Evolutionary conservation across 192 early-diverging fungal genomes (phyloP), one percentile per base, ranked within the genome.

Genomic region (Entophlyctis helioformis): DNA sequence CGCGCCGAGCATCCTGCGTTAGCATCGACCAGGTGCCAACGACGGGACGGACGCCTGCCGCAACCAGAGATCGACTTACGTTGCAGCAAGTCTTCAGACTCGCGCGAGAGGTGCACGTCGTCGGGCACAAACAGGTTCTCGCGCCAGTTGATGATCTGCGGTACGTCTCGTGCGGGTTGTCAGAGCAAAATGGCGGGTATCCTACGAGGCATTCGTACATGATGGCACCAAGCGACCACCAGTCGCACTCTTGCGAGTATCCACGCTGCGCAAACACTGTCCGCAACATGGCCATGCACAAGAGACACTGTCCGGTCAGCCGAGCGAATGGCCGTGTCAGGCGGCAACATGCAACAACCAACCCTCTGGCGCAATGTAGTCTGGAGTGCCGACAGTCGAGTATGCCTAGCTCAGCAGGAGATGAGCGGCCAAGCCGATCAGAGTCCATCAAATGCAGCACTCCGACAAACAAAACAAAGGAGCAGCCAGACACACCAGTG

Each of bases 181-280:
- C 94, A 39, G 83, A 84, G 60, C 90, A 94, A 59, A 99, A 99
- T 4, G 96, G 94, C 35, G 95, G 95, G 52, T 95, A 98, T 16
- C 96, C 96, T 31, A 89, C 83, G 51, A 99, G 67, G 53, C 95
- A 96, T 59, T 99, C 96, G 69, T 89, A 99, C 86, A 99, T 96
- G 55, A 99, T 98, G 4, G 92, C 91, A 22, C 96, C 96, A 22
- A 99, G 59, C 6, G 91, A 93, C 96, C 96, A 99, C 88, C 89
- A 99, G 71, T 99, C 96, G 60, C 95, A 98, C 43, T 94, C 89
- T 57, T 89, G 83, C 45, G 86, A 83, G 69, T 99, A 99, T 7
- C 95, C 95, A 39, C 86, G 81, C 54, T 91, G 89, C 48, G 76
- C 47, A 54, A 98, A 93, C 28, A 93, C 90, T 67, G 22, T 16